Percentiles rank a stretch among this genome's conserved stretches.
phyloP scores from a whole-genome alignment of 75 land plant species.

The Picea glauca region DNA sequence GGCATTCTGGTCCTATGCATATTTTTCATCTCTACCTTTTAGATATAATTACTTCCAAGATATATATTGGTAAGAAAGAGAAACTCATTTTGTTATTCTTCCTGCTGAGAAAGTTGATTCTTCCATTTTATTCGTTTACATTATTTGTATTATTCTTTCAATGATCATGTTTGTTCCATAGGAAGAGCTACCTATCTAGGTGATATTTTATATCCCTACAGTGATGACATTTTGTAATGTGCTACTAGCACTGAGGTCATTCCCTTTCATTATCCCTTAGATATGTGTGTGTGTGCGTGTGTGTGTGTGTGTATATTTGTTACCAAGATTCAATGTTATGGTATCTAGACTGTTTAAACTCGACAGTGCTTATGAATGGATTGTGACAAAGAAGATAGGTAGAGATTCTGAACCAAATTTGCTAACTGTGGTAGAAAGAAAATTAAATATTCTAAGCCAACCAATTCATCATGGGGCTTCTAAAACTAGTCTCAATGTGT shows the following conservation, averaged over 20 bases:
- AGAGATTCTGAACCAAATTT: slow-evolving; percentile 32
- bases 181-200: slow-evolving; percentile 39
- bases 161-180: slow-evolving; percentile 82
- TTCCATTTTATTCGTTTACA: slow-evolving; percentile 92
- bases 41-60: slow-evolving; percentile 44
- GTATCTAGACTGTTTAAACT: slow-evolving; percentile 40
- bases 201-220: slow-evolving; percentile 33
- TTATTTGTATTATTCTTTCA: slow-evolving; percentile 88
- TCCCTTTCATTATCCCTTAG: slow-evolving; percentile 41
- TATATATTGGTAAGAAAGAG: slow-evolving; percentile 57
- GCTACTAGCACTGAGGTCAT: slow-evolving; percentile 31
- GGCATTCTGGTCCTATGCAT: slow-evolving; percentile 97
- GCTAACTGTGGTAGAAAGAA: slow-evolving; percentile 3
- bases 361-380: slow-evolving; percentile 33
- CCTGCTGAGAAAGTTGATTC: slow-evolving; percentile 75
- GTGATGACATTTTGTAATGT: slow-evolving; percentile 34
- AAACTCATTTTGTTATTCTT: slow-evolving; percentile 82
- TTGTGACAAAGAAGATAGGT: slow-evolving; percentile 44
- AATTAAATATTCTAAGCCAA: background rate
- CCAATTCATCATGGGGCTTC: slow-evolving; percentile 13
- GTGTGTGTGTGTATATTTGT: slow-evolving; percentile 32
- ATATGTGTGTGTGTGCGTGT: no score
- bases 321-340: slow-evolving; percentile 44
- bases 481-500: slow-evolving; percentile 17
- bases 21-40: slow-evolving; percentile 68